Evolutionary conservation across 805 yeast species (phyloP).

Genomic region (Nakazawaea ernobii): DNA sequence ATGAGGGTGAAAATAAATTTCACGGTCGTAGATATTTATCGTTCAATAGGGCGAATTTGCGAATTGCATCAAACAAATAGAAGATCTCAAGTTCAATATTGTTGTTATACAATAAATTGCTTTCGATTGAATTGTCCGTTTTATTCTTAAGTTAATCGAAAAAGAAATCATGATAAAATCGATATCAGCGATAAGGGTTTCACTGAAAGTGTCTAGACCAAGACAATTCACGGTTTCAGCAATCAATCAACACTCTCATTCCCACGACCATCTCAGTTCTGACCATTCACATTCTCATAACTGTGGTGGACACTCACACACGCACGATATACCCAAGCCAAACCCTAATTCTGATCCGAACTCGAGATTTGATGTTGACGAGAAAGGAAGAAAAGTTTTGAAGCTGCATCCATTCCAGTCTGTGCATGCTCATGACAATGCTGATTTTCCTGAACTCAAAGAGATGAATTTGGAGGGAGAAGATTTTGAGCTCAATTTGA

Average conservation of each 20-base stretch:
- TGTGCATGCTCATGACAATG: constrained; percentile 11
- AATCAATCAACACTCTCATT: constrained; percentile 12
- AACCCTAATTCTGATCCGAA: constrained; percentile 10
- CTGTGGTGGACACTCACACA: constrained; percentile 11
- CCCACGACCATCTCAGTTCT: constrained; percentile 15
- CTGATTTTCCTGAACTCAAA: constrained; percentile 21
- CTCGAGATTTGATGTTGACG: constrained; percentile 9
- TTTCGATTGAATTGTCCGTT: background rate
- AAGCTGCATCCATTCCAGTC: constrained; percentile 11
- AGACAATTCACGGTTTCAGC: background rate
- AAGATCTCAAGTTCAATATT: background rate
- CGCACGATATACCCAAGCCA: constrained; percentile 4
- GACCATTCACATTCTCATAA: constrained; percentile 26
- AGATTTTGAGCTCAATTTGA: constrained; percentile 19
- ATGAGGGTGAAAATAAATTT: too few relatives aligned
- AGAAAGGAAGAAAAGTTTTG: constrained; percentile 6
- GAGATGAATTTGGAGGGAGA: constrained; percentile 23
- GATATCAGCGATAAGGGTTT: background rate
- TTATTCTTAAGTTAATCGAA: background rate
- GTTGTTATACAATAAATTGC: background rate
- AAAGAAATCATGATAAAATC: background rate
- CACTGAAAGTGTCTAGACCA: background rate
- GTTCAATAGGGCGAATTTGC: too few relatives aligned
- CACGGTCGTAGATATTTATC: too few relatives aligned
- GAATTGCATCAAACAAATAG: too few relatives aligned